Evolutionary conservation across 176 grass and related monocot species (phyloP).

Genomic region (Carex cristatella): DNA sequence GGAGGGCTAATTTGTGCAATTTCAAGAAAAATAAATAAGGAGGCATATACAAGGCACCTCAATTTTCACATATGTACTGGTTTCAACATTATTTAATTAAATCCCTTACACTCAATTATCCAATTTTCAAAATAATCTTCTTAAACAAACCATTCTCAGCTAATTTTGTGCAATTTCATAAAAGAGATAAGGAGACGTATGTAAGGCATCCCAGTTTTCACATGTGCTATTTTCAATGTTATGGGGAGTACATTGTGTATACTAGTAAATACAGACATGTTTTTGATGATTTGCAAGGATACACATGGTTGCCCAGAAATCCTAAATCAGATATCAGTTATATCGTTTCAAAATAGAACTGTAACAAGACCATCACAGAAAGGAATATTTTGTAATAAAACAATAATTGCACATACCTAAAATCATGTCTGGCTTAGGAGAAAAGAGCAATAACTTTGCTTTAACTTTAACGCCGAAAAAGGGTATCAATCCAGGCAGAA

Average conservation of each 20-base stretch:
- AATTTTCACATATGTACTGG: not conserved
- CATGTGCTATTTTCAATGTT: not conserved
- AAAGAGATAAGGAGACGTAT: not conserved
- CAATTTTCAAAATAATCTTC: too few relatives aligned
- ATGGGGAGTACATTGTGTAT: not conserved
- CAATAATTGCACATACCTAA: constrained; percentile 33
- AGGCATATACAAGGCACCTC: not conserved
- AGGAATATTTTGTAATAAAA: not conserved
- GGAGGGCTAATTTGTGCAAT: not conserved
- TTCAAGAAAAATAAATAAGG: not conserved
- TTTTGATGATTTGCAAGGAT: not conserved
- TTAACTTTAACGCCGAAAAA: constrained; percentile 46
- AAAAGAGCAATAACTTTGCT: constrained; percentile 60
- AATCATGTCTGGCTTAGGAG: constrained; percentile 66
- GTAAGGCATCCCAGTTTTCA: not conserved
- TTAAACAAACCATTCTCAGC: too few relatives aligned
- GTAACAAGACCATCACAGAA: not conserved
- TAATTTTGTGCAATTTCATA: not conserved
- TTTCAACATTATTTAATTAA: not conserved
- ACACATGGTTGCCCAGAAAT: not conserved
- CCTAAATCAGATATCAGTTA: not conserved
- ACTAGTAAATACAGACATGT: not conserved
- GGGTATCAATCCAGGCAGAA: constrained; percentile 60
- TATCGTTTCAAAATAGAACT: not conserved
- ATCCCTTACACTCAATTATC: too few relatives aligned